A percentile compares a stretch with the other conserved stretches of the same genome.
These are phyloP conservation scores for Pestalotiopsis sp. DNA, from an alignment of 2,329 filamentous ascomycete species.

Conservation along the genomic window DNA sequence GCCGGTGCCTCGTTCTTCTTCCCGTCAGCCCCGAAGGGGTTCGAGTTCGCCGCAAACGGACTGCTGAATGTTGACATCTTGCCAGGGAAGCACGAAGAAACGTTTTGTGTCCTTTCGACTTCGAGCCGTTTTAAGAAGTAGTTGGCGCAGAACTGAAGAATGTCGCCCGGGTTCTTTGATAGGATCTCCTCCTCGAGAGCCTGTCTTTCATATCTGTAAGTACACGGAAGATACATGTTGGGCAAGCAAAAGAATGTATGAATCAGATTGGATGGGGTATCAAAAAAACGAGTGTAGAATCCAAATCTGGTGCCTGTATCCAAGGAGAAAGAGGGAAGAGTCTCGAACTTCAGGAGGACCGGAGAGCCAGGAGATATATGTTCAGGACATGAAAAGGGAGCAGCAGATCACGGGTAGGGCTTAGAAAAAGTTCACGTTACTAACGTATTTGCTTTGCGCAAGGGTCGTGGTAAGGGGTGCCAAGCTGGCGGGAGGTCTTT, in stretches of 20 bases:
- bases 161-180: constrained; percentile 62
- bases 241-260: constrained; percentile 1
- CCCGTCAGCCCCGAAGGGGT: constrained; percentile 70
- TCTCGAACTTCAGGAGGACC: neutral
- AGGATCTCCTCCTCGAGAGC: constrained; percentile 64
- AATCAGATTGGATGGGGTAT: neutral
- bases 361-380: neutral
- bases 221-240: constrained; percentile 50
- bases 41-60: constrained; percentile 67
- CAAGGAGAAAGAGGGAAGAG: constrained; percentile 1
- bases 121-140: constrained; percentile 69
- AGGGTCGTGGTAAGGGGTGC: constrained; percentile 1
- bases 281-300: constrained; percentile 1
- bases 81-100: constrained; percentile 31
- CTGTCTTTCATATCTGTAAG: constrained; percentile 66
- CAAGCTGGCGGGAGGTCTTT: neutral
- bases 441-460: constrained; percentile 10
- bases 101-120: constrained; percentile 63
- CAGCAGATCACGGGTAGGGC: constrained; percentile 7
- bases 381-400: neutral
- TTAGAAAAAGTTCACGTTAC: constrained; percentile 9
- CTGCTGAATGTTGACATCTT: constrained; percentile 80
- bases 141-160: constrained; percentile 72
- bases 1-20: constrained; percentile 34
- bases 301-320: neutral